phyloP scores from a whole-genome alignment of 169 alveolate species.

The Sarcocystis neurona region DNA sequence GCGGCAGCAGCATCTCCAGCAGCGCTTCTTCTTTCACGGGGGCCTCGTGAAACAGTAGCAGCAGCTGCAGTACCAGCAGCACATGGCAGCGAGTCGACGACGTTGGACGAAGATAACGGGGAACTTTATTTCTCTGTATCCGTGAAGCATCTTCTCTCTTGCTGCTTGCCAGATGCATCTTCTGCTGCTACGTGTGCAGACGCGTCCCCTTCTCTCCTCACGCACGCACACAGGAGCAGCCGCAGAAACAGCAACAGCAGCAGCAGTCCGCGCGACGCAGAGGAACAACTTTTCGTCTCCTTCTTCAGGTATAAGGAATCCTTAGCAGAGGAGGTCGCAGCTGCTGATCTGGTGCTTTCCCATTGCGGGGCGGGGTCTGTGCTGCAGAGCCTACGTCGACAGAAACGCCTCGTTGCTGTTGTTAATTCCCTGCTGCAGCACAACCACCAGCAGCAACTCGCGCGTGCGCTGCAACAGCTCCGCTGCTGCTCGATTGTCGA shows the following conservation, averaged over 20 bases:
- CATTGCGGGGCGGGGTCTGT: constrained; percentile 59
- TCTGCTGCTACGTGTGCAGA: neutral
- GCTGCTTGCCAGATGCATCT: too few relatives aligned
- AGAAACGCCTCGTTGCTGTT: constrained; percentile 40
- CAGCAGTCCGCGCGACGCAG: too few relatives aligned
- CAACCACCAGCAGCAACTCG: constrained; percentile 55
- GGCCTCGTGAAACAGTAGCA: neutral
- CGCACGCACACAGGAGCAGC: neutral
- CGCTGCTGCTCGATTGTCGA: constrained; percentile 27
- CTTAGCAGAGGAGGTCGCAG: neutral
- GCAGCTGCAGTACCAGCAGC: too few relatives aligned
- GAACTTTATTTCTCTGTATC: too few relatives aligned
- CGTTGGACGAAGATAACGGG: too few relatives aligned
- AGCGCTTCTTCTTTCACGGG: neutral
- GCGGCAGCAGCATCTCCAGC: neutral
- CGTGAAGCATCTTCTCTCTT: too few relatives aligned
- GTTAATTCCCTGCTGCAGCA: constrained; percentile 7
- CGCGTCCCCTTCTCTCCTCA: neutral
- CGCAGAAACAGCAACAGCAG: too few relatives aligned
- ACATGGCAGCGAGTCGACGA: too few relatives aligned
- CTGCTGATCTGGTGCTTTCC: constrained; percentile 27
- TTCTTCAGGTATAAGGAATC: constrained; percentile 14
- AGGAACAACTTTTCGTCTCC: constrained; percentile 9
- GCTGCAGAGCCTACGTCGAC: constrained; percentile 28
- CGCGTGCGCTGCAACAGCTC: constrained; percentile 13